Percentiles rank a stretch among this genome's conserved stretches.
Conservation (phyloP, 345 rosid genomes). For the Hypericum perforatum region DNA sequence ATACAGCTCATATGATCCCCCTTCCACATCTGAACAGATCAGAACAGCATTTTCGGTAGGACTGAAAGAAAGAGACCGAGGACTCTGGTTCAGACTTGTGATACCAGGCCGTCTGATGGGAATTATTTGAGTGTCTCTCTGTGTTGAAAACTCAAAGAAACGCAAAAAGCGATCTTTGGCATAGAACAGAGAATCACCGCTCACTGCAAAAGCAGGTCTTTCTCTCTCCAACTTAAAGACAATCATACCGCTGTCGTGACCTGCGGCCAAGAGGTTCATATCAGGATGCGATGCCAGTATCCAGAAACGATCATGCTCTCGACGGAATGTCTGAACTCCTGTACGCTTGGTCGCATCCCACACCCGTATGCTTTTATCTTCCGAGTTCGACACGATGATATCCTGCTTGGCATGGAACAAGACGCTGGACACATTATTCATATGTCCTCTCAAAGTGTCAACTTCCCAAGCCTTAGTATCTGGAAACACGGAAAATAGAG, state of each 20-base stretch:
- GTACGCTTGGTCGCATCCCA: conserved; percentile 95
- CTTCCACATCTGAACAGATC: conserved; percentile 84
- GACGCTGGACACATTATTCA: conserved; percentile 89
- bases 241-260: conserved; percentile 95
- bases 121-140: conserved; percentile 64
- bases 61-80: conserved; percentile 83
- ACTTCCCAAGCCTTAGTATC: conserved; percentile 99
- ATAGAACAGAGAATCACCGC: conserved; percentile 67
- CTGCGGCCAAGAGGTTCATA: conserved; percentile 92
- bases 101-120: conserved; percentile 81
- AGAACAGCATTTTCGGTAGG: conserved; percentile 87
- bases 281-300: conserved; percentile 89
- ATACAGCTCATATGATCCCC: conserved; percentile 85
- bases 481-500: conserved; percentile 27
- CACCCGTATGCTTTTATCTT: conserved; percentile 90
- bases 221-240: conserved; percentile 97
- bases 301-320: conserved; percentile 97
- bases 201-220: conserved; percentile 82
- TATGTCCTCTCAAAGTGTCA: conserved; percentile 93
- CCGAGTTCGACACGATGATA: conserved; percentile 92
- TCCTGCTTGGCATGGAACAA: conserved; percentile 96
- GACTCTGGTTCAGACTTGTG: conserved; percentile 71
- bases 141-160: conserved; percentile 65
- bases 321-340: conserved; percentile 84
- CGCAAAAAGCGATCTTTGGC: conserved; percentile 74